Evolutionary conservation across 2,329 filamentous ascomycete genomes (phyloP), one percentile per base, ranked within the genome.

Genomic region (Paraphoma chrysanthemicola): DNA sequence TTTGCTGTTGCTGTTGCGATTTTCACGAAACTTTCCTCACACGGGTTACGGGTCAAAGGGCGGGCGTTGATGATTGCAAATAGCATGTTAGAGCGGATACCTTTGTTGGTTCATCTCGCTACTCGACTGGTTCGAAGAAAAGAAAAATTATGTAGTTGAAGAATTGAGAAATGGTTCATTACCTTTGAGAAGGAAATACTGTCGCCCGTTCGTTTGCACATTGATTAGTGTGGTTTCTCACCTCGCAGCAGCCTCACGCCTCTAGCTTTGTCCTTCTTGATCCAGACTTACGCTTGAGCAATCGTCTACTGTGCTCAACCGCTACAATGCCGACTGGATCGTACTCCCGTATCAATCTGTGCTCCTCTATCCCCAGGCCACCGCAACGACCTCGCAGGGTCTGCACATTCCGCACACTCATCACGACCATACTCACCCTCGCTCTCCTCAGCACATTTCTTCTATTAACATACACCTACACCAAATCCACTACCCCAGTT

Each of bases 71-170:
- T 49, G 23, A 45, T 23, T 23, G 23, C 23, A 38, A 18, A 16
- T 14, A 18, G 17, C 31, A 30, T 29, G 16, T 23, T 16, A 46
- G 39, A 16, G n/a, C 17, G 49, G 9, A 17, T 36, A 23, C 39
- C 6, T 30, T 28, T 53, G 48, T 30, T 42, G 54, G 56, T 57
- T 61, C 2, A 23, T 23, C 23, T 23, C 23, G 23, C 23, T 23
- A 23, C 58, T 56, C 60, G 62, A 64, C 64, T 67, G 62, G 60
- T 62, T 65, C 64, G 54, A 53, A 59, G 53, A 57, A 10, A 23
- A 23, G 23, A 23, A 23, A 23, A 23, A 2, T 16, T 28, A 31
- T 14, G 50, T 45, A 42, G n/a, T 30, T 57, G 45, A 46, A 33
- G 29, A 39, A 50, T 59, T 48, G 48, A 53, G 45, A 44, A 47